Evolutionary conservation across 73 alveolate genomes (phyloP), one percentile per base, ranked within the genome.

Genomic region (Uronychia binucleata): DNA sequence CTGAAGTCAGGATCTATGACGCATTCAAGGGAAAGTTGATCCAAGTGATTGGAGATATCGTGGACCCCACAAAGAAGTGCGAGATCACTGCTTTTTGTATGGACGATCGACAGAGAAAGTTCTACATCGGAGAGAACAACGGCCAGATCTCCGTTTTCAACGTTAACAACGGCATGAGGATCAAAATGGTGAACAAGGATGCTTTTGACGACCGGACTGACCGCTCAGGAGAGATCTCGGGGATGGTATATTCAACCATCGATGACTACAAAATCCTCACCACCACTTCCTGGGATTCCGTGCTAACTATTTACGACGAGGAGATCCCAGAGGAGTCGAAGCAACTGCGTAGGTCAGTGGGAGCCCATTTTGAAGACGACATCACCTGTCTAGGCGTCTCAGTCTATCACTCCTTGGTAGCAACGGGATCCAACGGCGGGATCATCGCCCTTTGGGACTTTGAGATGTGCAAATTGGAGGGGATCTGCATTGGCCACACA

Each of bases 231-330:
- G 67, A 46, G 19, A 19, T 46, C 5, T 46, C 67, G 19, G 67
- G 67, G 19, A 5, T 46, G n/a, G 19, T 46, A 11, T 46, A 46
- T 46, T 46, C 67, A 11, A 11, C 5, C 5, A 46, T 46, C n/a
- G 67, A 19, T 11, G 94, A 94, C 28, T 92, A 94, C 57, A 86
- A 93, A 77, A 29, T 97, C 75, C 87, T 97, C 14, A 91, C 94
- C 29, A 85, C 99, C 33, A 91, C 99, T 5, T 86, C 95, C 35
- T 88, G 95, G 96, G 99, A 97, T 87, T 94, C 98, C 13, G 82
- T 95, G 57, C 95, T 97, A 8, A 26, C 90, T 58, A 96, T 97
- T 59, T 97, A 96, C 94, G 98, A 97, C 88, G 98, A 95, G 81
- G 86, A 89, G 33, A 90, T 92, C 74, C 95, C 98, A 0, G 99